Evolutionary conservation across 225 moss, liverwort and hornwort genomes (phyloP).

Genomic region (Pleurozium schreberi): DNA sequence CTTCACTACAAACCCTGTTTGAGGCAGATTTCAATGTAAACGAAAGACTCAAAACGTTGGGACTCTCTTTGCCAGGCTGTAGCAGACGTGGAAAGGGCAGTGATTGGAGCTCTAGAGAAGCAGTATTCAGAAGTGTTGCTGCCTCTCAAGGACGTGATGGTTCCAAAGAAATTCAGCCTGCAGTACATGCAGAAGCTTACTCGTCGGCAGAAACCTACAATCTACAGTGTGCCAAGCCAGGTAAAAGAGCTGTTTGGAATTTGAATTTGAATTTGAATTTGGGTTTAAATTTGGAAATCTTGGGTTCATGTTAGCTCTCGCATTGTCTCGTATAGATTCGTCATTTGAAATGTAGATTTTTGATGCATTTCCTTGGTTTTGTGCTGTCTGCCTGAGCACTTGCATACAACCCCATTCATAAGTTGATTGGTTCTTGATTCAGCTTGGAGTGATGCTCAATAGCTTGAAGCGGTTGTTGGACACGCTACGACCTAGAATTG

Average conservation of each 20-base stretch:
- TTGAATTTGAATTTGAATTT: not conserved
- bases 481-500: slow-evolving; percentile 75
- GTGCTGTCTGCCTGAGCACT: not conserved
- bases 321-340: not conserved
- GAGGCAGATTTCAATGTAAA: not conserved
- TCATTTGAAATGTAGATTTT: not conserved
- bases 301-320: not conserved
- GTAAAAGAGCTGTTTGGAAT: not conserved
- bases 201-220: slow-evolving; percentile 70
- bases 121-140: slow-evolving; percentile 81
- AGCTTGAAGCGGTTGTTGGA: slow-evolving; percentile 87
- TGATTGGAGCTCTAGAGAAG: slow-evolving; percentile 79
- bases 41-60: not conserved
- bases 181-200: slow-evolving; percentile 99
- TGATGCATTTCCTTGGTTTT: not conserved
- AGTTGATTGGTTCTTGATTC: not conserved
- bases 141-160: slow-evolving; percentile 85
- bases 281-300: not conserved
- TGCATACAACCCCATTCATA: not conserved
- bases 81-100: slow-evolving; percentile 93
- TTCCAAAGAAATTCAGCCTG: slow-evolving; percentile 85
- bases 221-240: slow-evolving; percentile 94
- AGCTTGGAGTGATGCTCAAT: slow-evolving; percentile 97
- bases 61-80: slow-evolving; percentile 41
- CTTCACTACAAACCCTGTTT: not conserved